Base-by-base conservation (phyloP, 202 grass and related monocot genomes). In the Dendrocalamus latiflorus region DNA sequence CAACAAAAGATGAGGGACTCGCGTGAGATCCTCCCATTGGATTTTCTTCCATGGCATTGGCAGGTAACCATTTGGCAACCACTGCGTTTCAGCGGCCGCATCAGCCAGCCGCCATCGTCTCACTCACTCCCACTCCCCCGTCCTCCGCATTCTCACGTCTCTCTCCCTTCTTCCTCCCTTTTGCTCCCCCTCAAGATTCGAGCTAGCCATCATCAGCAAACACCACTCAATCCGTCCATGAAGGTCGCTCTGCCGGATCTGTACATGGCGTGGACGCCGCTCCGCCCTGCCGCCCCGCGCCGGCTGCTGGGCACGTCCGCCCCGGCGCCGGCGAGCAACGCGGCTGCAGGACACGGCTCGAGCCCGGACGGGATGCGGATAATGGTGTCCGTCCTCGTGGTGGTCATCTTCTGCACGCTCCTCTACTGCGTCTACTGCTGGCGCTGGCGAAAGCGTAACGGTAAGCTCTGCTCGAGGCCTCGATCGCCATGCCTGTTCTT, bases 361-460 rank as follows among this genome's bases (percentile, higher is more conserved):
- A 86, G 77, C 69, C 47, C 87, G 14, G 70, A 88, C 7, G 85
- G 67, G 39, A 93, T 94, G 90, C 43, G 50, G 56, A 94, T 94
- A n/a, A 93, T 97, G 90, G 82, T 94, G 78, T 91, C 92, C 13
- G 76, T 97, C 38, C 85, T 94, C 42, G 92, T 88, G 54, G 75
- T 90, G 16, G 88, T 97, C 81, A 86, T 94, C 70, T 16, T 82
- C 48, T 89, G 90, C 90, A 89, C 88, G 44, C 61, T 79, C 25
- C 58, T 92, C 84, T 97, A 97, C 82, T 97, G 92, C 81, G 44
- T 97, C 61, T 97, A 94, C 83, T 97, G 94, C 85, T 97, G 95
- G 95, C 85, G 95, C 77, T 97, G 95, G 95, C 88, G 95, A 22
- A 97, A 92, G 86, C 86, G 95, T 65, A 97, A 97, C 45, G 95